phyloP scores from a whole-genome alignment of 225 moss, liverwort and hornwort species.

The Marchantia polymorpha region DNA sequence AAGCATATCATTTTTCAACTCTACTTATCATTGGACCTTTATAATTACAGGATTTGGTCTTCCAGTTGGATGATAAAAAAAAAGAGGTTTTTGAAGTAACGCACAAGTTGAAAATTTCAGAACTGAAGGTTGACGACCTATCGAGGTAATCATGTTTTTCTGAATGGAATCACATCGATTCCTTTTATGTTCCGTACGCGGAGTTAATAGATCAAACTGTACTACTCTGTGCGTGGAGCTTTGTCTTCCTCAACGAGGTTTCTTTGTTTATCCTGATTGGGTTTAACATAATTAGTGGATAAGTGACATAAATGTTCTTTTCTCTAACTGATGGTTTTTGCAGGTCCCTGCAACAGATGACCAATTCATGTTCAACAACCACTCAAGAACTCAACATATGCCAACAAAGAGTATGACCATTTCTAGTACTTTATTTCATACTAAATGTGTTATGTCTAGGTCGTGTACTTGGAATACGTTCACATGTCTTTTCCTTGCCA shows the following conservation, averaged over 20 bases:
- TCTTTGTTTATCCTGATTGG: background rate
- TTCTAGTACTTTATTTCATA: background rate
- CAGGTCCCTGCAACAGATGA: constrained; percentile 33
- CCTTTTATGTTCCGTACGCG: background rate
- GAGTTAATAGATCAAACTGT: background rate
- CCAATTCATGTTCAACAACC: constrained; percentile 19
- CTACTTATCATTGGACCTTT: background rate
- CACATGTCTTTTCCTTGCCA: background rate
- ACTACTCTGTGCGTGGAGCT: background rate
- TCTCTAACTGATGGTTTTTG: background rate
- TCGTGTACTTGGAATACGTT: background rate
- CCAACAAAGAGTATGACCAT: constrained; percentile 19
- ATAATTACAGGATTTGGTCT: background rate
- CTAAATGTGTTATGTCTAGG: background rate
- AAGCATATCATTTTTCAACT: background rate
- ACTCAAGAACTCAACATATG: constrained; percentile 33
- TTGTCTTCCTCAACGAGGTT: background rate
- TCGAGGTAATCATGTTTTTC: constrained; percentile 8
- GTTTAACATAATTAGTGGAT: background rate
- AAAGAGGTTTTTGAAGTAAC: constrained; percentile 26
- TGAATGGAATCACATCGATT: background rate
- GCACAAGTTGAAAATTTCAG: constrained; percentile 30
- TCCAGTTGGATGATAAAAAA: constrained; percentile 27
- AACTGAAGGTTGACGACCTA: constrained; percentile 25
- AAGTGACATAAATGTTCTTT: background rate